Evolutionary conservation across 2,329 filamentous ascomycete species (phyloP).

Genomic region (Penicillium sp.): DNA sequence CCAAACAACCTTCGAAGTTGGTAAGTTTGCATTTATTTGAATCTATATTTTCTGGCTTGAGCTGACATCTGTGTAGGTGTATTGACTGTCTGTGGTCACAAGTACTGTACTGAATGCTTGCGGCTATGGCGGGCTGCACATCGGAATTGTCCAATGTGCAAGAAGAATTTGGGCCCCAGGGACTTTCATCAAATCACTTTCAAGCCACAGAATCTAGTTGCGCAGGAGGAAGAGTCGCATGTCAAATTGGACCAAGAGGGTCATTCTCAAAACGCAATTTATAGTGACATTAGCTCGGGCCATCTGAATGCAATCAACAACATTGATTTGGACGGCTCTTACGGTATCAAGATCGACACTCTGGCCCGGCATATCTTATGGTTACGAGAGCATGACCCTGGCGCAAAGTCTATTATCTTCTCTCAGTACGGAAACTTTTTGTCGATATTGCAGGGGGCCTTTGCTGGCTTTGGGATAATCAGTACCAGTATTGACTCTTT

Average conservation of each 20-base stretch:
- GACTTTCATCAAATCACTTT: constrained; percentile 85
- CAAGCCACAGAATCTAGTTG: constrained; percentile 70
- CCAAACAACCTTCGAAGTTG: constrained; percentile 70
- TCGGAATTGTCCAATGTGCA: constrained; percentile 81
- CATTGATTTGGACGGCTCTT: constrained; percentile 71
- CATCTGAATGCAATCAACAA: constrained; percentile 78
- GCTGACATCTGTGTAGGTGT: constrained; percentile 33
- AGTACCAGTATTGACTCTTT: constrained; percentile 67
- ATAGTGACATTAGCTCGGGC: constrained; percentile 69
- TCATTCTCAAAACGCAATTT: constrained; percentile 59
- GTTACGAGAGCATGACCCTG: constrained; percentile 79
- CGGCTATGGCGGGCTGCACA: constrained; percentile 72
- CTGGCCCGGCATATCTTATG: constrained; percentile 78
- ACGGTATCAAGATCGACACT: constrained; percentile 87
- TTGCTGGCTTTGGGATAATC: constrained; percentile 70
- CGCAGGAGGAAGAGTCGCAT: constrained; percentile 56
- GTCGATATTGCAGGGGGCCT: constrained; percentile 67
- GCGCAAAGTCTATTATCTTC: constrained; percentile 90
- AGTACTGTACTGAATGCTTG: constrained; percentile 89
- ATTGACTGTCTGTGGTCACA: constrained; percentile 80
- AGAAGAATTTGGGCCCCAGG: constrained; percentile 60
- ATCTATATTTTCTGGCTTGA: not conserved
- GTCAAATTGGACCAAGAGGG: constrained; percentile 31
- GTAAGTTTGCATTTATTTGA: constrained; percentile 54
- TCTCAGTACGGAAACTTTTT: constrained; percentile 87